phyloP scores from a whole-genome alignment of 768 basidiomycete species.

The Kwoniella mangroviensis region DNA sequence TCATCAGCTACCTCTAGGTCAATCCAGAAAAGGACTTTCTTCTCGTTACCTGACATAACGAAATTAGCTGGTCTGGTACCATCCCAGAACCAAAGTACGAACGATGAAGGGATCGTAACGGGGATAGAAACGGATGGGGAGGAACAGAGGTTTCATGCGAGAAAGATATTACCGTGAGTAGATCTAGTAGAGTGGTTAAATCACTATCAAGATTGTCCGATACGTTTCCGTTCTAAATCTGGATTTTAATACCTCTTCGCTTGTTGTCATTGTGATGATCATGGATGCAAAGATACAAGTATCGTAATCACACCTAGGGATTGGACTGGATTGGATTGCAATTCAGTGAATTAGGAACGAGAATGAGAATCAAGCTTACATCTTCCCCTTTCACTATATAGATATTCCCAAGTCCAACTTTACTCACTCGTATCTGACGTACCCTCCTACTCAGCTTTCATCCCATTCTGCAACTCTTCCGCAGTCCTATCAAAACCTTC shows the following conservation, averaged over 20 bases:
- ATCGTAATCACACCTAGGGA: too few relatives aligned
- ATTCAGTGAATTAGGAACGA: not conserved
- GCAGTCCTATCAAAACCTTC: conserved; percentile 63
- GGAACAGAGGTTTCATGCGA: conserved; percentile 74
- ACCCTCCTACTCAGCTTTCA: conserved; percentile 78
- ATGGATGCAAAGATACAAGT: too few relatives aligned
- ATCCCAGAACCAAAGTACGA: not conserved
- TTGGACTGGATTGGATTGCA: too few relatives aligned
- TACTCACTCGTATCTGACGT: conserved; percentile 88
- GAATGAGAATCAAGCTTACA: not conserved
- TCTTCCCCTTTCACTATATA: conserved; percentile 66
- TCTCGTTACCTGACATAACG: conserved; percentile 28
- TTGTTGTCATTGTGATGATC: too few relatives aligned
- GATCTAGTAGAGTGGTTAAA: not conserved
- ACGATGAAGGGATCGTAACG: not conserved
- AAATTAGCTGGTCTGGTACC: conserved; percentile 20
- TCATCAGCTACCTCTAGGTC: not conserved
- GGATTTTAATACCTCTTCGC: too few relatives aligned
- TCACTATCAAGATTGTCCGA: too few relatives aligned
- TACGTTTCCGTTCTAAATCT: too few relatives aligned
- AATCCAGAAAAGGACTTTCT: conserved; percentile 16
- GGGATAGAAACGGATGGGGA: conserved; percentile 56
- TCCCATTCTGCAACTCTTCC: conserved; percentile 84
- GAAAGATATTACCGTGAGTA: conserved; percentile 84
- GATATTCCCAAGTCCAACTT: conserved; percentile 77